Evolutionary conservation across 176 grass and related monocot genomes (phyloP).

Genomic region (Guadua angustifolia): DNA sequence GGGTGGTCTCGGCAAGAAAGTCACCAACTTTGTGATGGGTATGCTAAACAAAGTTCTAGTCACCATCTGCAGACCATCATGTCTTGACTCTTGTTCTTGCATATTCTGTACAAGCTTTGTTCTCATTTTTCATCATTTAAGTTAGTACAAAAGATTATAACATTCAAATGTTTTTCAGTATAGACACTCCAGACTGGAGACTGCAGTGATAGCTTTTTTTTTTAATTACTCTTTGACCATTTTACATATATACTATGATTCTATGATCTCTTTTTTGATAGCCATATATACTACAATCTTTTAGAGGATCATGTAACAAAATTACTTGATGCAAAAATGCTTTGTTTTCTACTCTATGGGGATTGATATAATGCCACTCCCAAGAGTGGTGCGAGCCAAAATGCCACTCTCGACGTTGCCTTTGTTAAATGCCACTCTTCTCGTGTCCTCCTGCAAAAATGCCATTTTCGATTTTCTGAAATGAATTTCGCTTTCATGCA

Average conservation of each 20-base stretch:
- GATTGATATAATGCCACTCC: too few relatives aligned
- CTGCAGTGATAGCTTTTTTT: neutral
- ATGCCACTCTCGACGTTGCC: too few relatives aligned
- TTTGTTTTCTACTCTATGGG: neutral
- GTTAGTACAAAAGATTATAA: neutral
- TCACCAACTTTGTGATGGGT: slow-evolving; percentile 94
- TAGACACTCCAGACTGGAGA: neutral
- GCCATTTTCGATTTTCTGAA: too few relatives aligned
- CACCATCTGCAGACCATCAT: slow-evolving; percentile 1
- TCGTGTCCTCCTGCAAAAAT: too few relatives aligned
- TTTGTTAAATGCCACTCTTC: too few relatives aligned
- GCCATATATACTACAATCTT: neutral
- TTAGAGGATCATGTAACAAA: slow-evolving; percentile 5
- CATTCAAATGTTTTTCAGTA: neutral
- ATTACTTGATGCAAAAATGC: neutral
- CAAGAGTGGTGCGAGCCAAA: too few relatives aligned
- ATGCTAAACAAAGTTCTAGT: slow-evolving; percentile 28
- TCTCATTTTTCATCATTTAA: neutral
- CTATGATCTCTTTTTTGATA: neutral
- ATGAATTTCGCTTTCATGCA: too few relatives aligned
- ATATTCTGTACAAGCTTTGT: neutral
- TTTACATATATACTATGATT: neutral
- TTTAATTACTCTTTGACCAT: neutral
- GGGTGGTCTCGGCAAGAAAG: slow-evolving; percentile 64
- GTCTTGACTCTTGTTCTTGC: slow-evolving; percentile 6